Evolutionary conservation across 2,329 filamentous ascomycete species (phyloP).

Genomic region (Penicillium sumatraense): DNA sequence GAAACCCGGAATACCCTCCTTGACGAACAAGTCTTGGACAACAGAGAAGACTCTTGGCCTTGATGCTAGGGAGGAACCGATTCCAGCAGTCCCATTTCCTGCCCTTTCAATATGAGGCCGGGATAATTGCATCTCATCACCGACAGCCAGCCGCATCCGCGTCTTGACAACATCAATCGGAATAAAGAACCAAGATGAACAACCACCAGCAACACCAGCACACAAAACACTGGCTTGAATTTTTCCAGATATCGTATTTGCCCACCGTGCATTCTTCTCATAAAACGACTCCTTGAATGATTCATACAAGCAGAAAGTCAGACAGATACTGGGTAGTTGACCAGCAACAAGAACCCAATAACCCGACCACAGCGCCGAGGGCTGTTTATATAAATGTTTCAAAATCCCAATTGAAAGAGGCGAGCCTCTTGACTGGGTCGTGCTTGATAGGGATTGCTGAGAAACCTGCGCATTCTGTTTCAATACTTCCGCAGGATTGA

Average conservation of each 20-base stretch:
- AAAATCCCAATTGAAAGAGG: constrained; percentile 3
- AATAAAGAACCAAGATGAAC: constrained; percentile 13
- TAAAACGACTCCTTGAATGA: constrained; percentile 11
- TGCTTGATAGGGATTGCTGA: neutral
- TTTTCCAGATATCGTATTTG: neutral
- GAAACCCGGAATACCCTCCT: constrained; percentile 13
- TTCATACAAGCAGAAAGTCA: constrained; percentile 16
- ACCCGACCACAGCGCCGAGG: constrained; percentile 9
- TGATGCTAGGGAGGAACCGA: neutral
- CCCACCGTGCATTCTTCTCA: neutral
- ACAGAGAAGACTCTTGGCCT: constrained; percentile 1
- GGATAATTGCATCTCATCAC: neutral
- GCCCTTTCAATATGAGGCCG: neutral
- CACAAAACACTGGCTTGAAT: constrained; percentile 5
- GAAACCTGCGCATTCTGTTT: constrained; percentile 18
- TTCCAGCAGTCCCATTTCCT: neutral
- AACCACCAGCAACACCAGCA: constrained; percentile 11
- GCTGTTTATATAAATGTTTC: constrained; percentile 1
- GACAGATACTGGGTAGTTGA: constrained; percentile 13
- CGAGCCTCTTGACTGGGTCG: neutral
- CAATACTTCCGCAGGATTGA: constrained; percentile 14
- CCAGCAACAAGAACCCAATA: constrained; percentile 9
- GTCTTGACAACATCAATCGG: constrained; percentile 16
- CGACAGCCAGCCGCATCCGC: constrained; percentile 13
- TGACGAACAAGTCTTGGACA: constrained; percentile 1